phyloP scores from a whole-genome alignment of 139 green algal genomes.

The Astrephomene gubernaculifera region DNA sequence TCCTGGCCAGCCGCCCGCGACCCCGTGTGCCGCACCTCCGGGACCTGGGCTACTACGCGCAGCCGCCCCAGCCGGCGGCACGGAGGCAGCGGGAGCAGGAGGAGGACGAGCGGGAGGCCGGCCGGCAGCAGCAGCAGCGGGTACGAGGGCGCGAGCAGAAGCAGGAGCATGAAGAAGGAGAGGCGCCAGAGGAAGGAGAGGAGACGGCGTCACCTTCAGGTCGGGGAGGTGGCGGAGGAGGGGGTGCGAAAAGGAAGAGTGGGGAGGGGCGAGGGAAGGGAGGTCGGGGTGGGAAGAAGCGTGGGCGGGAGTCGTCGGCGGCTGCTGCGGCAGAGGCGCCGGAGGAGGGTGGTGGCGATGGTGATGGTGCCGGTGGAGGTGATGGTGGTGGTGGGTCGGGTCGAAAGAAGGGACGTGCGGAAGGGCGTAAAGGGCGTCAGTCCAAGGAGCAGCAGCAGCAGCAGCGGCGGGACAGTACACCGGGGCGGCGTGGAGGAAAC shows the following conservation, averaged over 20 bases:
- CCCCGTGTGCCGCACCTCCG: background rate
- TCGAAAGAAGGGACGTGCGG: background rate
- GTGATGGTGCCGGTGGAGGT: background rate
- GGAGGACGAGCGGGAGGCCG: too few relatives aligned
- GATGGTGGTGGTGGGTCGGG: background rate
- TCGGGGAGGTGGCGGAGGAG: background rate
- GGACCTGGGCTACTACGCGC: background rate
- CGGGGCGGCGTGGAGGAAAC: background rate
- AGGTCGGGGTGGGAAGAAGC: background rate
- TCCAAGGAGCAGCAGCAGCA: background rate
- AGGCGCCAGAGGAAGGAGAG: background rate
- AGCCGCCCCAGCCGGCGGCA: background rate
- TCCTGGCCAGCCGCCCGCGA: conserved; percentile 29
- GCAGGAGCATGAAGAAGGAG: background rate
- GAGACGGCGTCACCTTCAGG: background rate
- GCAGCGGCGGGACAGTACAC: background rate
- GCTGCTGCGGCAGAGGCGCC: background rate
- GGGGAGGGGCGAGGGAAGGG: background rate
- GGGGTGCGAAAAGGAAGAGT: background rate
- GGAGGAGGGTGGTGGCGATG: background rate
- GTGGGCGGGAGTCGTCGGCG: too few relatives aligned
- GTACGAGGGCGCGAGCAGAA: background rate
- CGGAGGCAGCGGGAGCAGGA: background rate
- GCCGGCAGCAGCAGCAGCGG: background rate
- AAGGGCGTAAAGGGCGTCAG: background rate